Evolutionary conservation across 345 rosid species (phyloP).

Genomic region (Gossypium mustelinum): DNA sequence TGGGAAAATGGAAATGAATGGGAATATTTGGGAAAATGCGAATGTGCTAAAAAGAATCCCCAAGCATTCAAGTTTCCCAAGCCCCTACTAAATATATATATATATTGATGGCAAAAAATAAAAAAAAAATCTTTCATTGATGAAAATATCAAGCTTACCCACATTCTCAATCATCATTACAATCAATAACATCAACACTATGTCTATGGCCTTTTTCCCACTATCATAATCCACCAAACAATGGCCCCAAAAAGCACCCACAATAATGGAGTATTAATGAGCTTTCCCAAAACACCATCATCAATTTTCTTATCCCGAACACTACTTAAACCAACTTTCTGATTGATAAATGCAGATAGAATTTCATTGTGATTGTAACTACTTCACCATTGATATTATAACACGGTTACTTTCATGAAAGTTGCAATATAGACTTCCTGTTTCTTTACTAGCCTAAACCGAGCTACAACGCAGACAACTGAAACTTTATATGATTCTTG

Average conservation of each 20-base stretch:
- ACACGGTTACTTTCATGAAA: background rate
- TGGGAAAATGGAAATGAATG: too few relatives aligned
- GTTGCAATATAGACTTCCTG: background rate
- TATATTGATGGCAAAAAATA: background rate
- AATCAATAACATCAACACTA: background rate
- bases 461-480: background rate
- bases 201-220: background rate
- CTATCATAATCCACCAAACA: background rate
- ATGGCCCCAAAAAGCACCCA: background rate
- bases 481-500: background rate
- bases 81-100: background rate
- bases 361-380: background rate
- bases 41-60: too few relatives aligned
- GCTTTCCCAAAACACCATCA: background rate
- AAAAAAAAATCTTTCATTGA: too few relatives aligned
- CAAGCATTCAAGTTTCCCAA: too few relatives aligned
- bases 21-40: too few relatives aligned
- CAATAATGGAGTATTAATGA: background rate
- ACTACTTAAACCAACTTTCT: too few relatives aligned
- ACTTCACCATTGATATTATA: background rate
- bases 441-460: constrained; percentile 21
- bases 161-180: background rate
- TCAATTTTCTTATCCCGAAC: background rate
- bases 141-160: background rate
- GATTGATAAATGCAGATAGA: background rate